Percentiles rank a stretch among this genome's conserved stretches.
phyloP scores from a whole-genome alignment of 2,329 filamentous ascomycete species.

The Aureobasidium sp. region DNA sequence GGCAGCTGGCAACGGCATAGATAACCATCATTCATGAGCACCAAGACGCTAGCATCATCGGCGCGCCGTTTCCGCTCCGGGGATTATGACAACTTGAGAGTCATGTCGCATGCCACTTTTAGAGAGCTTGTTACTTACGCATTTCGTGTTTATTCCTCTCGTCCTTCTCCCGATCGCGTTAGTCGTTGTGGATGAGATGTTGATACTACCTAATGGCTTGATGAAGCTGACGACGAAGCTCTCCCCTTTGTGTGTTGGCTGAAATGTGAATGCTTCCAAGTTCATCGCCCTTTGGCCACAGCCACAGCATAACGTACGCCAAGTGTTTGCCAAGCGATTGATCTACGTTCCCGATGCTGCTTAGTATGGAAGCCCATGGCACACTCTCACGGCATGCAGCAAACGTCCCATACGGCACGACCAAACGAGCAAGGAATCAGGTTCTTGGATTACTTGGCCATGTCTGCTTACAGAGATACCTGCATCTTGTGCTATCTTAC shows the following conservation, averaged over 20 bases:
- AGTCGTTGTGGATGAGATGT: background rate
- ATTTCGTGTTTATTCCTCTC: background rate
- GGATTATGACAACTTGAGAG: background rate
- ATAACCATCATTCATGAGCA: background rate
- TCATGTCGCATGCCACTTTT: background rate
- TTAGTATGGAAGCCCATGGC: background rate
- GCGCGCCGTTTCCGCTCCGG: conserved; percentile 7
- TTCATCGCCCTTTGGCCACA: background rate
- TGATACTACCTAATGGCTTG: background rate
- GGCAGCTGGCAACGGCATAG: background rate
- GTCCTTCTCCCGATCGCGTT: background rate
- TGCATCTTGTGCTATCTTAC: background rate
- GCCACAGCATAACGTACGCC: background rate
- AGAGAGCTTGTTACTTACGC: background rate
- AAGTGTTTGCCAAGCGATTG: background rate
- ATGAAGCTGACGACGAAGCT: background rate
- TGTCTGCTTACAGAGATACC: background rate
- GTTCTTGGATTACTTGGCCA: background rate
- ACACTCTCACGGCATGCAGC: background rate
- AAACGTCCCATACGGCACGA: background rate
- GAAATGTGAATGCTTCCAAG: background rate
- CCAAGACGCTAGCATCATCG: conserved; percentile 10
- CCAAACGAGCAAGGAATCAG: background rate
- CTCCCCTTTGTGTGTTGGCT: background rate
- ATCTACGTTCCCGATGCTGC: background rate